Evolutionary conservation across 129 eudicot species (phyloP).

Genomic region (Tagetes patula): DNA sequence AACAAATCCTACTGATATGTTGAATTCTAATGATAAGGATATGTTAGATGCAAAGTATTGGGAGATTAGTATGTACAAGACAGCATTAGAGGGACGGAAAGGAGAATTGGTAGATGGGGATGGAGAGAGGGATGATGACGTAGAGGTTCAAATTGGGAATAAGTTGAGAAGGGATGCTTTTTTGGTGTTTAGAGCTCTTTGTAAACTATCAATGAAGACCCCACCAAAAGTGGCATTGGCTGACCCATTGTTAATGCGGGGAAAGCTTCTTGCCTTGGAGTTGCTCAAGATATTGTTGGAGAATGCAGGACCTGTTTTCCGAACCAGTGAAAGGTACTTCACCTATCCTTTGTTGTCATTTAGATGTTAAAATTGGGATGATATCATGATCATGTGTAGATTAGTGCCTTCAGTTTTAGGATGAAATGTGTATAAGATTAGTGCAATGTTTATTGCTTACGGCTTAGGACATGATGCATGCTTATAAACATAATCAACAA

Average conservation of each 20-base stretch:
- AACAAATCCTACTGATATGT: slow-evolving; percentile 90
- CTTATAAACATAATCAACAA: neutral
- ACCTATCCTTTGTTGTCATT: neutral
- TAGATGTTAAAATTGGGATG: slow-evolving; percentile 5
- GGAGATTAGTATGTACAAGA: slow-evolving; percentile 99
- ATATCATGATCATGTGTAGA: neutral
- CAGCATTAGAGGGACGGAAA: slow-evolving; percentile 96
- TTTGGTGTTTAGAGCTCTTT: slow-evolving; percentile 91
- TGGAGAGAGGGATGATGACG: slow-evolving; percentile 84
- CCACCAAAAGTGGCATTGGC: slow-evolving; percentile 89
- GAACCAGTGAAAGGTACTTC: slow-evolving; percentile 96
- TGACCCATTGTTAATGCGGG: slow-evolving; percentile 89
- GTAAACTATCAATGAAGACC: slow-evolving; percentile 96
- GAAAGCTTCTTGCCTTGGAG: slow-evolving; percentile 96
- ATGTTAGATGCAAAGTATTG: slow-evolving; percentile 99
- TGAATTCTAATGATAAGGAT: slow-evolving; percentile 98
- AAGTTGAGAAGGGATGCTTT: slow-evolving; percentile 95
- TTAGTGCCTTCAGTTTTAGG: neutral
- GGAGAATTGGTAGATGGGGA: slow-evolving; percentile 96
- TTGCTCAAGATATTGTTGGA: slow-evolving; percentile 97
- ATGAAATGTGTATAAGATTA: neutral
- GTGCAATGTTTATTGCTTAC: slow-evolving; percentile 1
- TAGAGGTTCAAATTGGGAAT: slow-evolving; percentile 98
- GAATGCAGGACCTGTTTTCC: slow-evolving; percentile 93
- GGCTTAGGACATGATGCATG: neutral